Evolutionary conservation across 2,329 filamentous ascomycete genomes (phyloP).

Genomic region (Scedosporium boydii): DNA sequence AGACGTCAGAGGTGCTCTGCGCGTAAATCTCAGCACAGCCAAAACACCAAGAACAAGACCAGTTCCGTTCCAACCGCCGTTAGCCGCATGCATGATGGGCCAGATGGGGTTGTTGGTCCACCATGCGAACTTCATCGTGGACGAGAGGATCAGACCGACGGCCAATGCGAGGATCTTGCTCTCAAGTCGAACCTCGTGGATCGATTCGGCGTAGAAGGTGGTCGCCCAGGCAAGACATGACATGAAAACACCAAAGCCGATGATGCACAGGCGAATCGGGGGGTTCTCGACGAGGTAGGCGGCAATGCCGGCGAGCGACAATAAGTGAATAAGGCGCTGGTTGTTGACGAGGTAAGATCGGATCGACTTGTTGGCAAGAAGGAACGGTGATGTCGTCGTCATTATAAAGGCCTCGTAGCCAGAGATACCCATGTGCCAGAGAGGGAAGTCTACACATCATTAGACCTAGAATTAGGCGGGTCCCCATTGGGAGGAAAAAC

Average conservation of each 20-base stretch:
- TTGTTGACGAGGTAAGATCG: conserved; percentile 61
- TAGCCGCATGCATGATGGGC: conserved; percentile 83
- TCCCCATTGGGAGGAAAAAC: conserved; percentile 21
- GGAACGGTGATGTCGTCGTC: conserved; percentile 68
- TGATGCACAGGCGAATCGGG: conserved; percentile 65
- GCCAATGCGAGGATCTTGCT: conserved; percentile 71
- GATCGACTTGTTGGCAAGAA: conserved; percentile 63
- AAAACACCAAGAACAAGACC: conserved; percentile 69
- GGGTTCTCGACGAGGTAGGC: conserved; percentile 71
- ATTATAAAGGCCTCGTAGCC: conserved; percentile 89
- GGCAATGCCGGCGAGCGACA: conserved; percentile 68
- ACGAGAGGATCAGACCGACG: conserved; percentile 75
- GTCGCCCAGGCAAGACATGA: conserved; percentile 77
- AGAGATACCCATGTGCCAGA: conserved; percentile 99
- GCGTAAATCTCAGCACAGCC: conserved; percentile 66
- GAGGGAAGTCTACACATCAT: conserved; percentile 62
- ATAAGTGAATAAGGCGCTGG: conserved; percentile 60
- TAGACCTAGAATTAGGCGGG: conserved; percentile 3
- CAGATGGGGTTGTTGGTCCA: conserved; percentile 94
- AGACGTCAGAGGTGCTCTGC: conserved; percentile 44
- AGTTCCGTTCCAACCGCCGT: conserved; percentile 86
- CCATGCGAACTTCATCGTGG: conserved; percentile 84
- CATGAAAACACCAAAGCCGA: conserved; percentile 72
- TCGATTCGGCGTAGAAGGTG: conserved; percentile 68
- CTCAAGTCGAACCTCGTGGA: conserved; percentile 67